Evolutionary conservation across 2,329 filamentous ascomycete genomes (phyloP), one percentile per base, ranked within the genome.

Genomic region (Exophiala sp.): DNA sequence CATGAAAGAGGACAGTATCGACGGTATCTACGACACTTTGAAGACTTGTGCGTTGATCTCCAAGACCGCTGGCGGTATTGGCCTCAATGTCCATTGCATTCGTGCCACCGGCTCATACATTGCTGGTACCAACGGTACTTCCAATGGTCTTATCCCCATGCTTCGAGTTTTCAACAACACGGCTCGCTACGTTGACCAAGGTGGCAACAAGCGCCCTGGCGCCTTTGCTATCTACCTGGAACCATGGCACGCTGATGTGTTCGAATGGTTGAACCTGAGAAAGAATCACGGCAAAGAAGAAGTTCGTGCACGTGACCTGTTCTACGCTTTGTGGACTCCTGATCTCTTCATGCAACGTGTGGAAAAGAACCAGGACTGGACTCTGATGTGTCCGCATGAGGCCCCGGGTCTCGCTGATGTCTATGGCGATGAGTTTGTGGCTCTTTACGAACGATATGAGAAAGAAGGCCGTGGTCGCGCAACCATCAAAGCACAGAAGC

Each of bases 261-360:
- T 97, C 60, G 85, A 95, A 70, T 98, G 95, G 75, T 82, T 98
- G 60, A 94, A 98, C 65, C 81, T 98, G 47, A 86, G 93, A 65
- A 98, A 98, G 84, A 98, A 98, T 73, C 93, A 98, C 71, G 93
- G 93, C 62, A 98, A 98, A 75, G 93, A 98, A 69, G 93, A 98
- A 74, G 81, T 95, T 60, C 89, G 93, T 64, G 93, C 93, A 58
- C 90, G 93, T 66, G 93, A 98, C 69, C 79, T 98, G 44, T 98
- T 98, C 82, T 88, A 95, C 57, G 93, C 91, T 53, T 80, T 98
- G 43, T 98, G 93, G 93, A 96, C 96, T 51, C 90, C 93, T 13
- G 93, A 98, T 76, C 80, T 98, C 39, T 98, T 98, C 82, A 98
- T 98, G 93, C 95, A 95, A 79, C 89, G 93, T 69, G 91, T 98